Conservation (phyloP, 169 alveolate genomes). For the Sarcocystis neurona region DNA sequence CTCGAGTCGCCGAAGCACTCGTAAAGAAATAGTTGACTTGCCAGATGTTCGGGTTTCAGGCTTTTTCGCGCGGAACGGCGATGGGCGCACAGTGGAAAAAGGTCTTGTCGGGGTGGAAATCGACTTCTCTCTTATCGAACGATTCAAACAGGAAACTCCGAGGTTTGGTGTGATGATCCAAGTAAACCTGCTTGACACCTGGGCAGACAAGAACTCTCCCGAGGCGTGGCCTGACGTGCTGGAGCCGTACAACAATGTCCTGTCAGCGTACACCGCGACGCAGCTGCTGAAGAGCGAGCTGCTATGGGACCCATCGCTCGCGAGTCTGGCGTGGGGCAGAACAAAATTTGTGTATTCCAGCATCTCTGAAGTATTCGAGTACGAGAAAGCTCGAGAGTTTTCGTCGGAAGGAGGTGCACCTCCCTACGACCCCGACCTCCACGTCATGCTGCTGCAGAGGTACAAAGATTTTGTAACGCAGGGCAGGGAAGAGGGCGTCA, state of each 20-base stretch:
- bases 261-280: constrained; percentile 36
- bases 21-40: neutral
- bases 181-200: neutral
- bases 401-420: too few species aligned
- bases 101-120: constrained; percentile 29
- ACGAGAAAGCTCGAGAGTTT: neutral
- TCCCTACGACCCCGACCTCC: constrained; percentile 25
- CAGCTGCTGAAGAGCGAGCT: constrained; percentile 30
- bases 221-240: constrained; percentile 30
- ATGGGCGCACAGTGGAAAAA: constrained; percentile 15
- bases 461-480: constrained; percentile 10
- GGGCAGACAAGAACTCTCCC: constrained; percentile 6
- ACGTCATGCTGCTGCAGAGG: constrained; percentile 31
- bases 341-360: constrained; percentile 20
- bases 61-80: constrained; percentile 20
- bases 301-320: constrained; percentile 29
- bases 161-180: constrained; percentile 14
- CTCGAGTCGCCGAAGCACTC: neutral
- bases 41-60: constrained; percentile 37
- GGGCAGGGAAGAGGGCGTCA: constrained; percentile 26
- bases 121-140: constrained; percentile 17
- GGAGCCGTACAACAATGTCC: constrained; percentile 14
- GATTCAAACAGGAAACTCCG: constrained; percentile 11
- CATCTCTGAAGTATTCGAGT: constrained; percentile 22
- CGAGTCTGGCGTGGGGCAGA: constrained; percentile 30